phyloP scores from a whole-genome alignment of 192 early-diverging fungal species.

The Phycomyces blakesleeanus region DNA sequence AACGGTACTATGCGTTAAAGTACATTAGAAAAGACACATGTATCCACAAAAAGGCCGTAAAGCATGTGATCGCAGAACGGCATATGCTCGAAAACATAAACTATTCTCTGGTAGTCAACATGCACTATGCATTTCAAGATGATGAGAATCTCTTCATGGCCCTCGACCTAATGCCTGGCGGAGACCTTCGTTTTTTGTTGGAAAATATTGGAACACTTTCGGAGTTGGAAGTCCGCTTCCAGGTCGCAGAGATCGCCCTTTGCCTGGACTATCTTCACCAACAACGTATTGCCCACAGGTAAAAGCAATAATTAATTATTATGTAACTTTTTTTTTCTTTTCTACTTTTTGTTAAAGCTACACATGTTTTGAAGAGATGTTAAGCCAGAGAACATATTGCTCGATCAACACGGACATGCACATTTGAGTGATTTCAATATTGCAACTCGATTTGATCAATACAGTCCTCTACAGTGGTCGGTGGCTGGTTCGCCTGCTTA shows the following conservation, averaged over 20 bases:
- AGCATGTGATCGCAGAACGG: constrained; percentile 90
- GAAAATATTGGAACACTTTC: constrained; percentile 60
- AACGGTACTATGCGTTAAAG: constrained; percentile 87
- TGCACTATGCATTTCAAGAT: constrained; percentile 95
- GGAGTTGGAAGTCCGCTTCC: constrained; percentile 68
- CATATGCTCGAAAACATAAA: constrained; percentile 83
- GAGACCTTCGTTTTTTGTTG: constrained; percentile 88
- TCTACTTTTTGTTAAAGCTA: constrained; percentile 1
- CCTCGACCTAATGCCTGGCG: constrained; percentile 92
- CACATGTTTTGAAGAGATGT: constrained; percentile 55
- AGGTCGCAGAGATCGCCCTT: constrained; percentile 65
- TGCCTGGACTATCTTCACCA: constrained; percentile 68
- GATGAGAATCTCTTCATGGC: constrained; percentile 91
- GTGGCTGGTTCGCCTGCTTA: constrained; percentile 80
- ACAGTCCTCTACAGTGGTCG: constrained; percentile 64
- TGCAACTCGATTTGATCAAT: constrained; percentile 63
- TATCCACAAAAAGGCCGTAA: constrained; percentile 78
- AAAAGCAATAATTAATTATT: constrained; percentile 10
- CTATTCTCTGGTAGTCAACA: constrained; percentile 81
- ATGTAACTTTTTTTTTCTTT: constrained; percentile 5
- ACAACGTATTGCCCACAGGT: constrained; percentile 67
- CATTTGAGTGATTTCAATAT: constrained; percentile 88
- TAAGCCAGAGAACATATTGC: constrained; percentile 83
- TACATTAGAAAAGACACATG: constrained; percentile 96
- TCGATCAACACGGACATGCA: constrained; percentile 74